Evolutionary conservation across 768 basidiomycete species (phyloP).

Genomic region (Lactifluus hygrophoroides): DNA sequence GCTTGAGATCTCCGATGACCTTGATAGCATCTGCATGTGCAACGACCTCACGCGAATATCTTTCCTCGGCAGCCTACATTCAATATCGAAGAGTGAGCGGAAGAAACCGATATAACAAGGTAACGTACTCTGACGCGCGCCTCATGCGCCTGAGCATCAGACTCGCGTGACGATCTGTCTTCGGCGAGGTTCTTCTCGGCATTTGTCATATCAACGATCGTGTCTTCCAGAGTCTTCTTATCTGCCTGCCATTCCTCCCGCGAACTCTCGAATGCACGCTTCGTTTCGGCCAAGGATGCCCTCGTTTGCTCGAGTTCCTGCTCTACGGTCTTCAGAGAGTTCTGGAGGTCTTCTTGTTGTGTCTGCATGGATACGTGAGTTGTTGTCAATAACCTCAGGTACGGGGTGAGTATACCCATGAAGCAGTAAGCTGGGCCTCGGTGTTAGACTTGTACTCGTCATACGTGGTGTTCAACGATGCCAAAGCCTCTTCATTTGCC

Average conservation of each 20-base stretch:
- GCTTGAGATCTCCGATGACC: conserved; percentile 51
- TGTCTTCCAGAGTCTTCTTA: conserved; percentile 74
- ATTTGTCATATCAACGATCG: conserved; percentile 70
- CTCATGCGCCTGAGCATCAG: conserved; percentile 56
- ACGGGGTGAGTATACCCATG: conserved; percentile 45
- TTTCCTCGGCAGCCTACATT: conserved; percentile 62
- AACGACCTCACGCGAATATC: conserved; percentile 74
- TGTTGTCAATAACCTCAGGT: background rate
- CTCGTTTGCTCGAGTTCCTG: conserved; percentile 44
- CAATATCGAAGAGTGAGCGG: background rate
- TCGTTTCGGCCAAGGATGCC: conserved; percentile 46
- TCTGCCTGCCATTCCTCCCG: conserved; percentile 65
- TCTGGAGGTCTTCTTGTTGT: conserved; percentile 54
- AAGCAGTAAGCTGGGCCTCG: conserved; percentile 56
- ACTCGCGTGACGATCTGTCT: conserved; percentile 55
- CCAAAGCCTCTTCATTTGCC: conserved; percentile 70
- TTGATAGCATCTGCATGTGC: conserved; percentile 84
- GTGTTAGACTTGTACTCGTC: conserved; percentile 74
- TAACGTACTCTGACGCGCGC: conserved; percentile 54
- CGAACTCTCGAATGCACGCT: conserved; percentile 59
- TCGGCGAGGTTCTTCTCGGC: conserved; percentile 62
- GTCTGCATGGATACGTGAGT: conserved; percentile 35
- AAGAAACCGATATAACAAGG: background rate
- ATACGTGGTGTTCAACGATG: conserved; percentile 58
- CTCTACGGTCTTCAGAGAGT: conserved; percentile 46